Conservation (phyloP, 2,329 filamentous ascomycete species). For the Curvularia sp. region DNA sequence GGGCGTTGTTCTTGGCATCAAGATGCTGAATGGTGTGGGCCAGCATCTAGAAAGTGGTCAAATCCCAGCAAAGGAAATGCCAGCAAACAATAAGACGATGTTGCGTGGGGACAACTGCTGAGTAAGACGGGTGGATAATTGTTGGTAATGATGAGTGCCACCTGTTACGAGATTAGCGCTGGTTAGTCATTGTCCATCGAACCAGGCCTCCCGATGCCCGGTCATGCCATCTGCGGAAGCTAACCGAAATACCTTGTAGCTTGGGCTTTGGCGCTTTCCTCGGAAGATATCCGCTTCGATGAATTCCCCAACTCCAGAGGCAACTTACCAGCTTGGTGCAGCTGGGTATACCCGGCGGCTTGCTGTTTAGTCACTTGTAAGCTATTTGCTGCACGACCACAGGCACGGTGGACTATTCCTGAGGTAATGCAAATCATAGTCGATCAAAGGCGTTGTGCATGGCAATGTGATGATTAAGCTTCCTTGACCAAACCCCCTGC, state of each 20-base stretch:
- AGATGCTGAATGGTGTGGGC: slow-evolving; percentile 4
- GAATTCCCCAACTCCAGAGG: background rate
- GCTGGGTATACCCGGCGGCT: background rate
- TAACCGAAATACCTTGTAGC: background rate
- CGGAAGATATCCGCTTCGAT: background rate
- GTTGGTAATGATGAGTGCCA: slow-evolving; percentile 23
- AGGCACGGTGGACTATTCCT: background rate
- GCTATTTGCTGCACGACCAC: background rate
- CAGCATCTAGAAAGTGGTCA: slow-evolving; percentile 4
- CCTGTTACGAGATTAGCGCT: slow-evolving; percentile 17
- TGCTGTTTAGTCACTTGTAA: background rate
- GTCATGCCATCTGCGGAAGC: slow-evolving; percentile 2
- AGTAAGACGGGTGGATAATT: slow-evolving; percentile 31
- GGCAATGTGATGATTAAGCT: background rate
- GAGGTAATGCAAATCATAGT: background rate
- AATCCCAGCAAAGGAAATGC: slow-evolving; percentile 9
- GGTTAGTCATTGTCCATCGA: slow-evolving; percentile 20
- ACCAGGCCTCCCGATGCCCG: slow-evolving; percentile 1
- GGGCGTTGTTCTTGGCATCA: slow-evolving; percentile 7
- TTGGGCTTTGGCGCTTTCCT: background rate
- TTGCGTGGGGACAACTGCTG: slow-evolving; percentile 21
- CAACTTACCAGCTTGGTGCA: background rate
- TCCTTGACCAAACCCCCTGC: background rate
- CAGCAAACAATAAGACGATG: slow-evolving; percentile 12
- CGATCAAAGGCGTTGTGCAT: background rate